These are phyloP conservation scores for Fusarium verrucosum DNA, from an alignment of 2,329 filamentous ascomycete genomes.

Conservation along the genomic window DNA sequence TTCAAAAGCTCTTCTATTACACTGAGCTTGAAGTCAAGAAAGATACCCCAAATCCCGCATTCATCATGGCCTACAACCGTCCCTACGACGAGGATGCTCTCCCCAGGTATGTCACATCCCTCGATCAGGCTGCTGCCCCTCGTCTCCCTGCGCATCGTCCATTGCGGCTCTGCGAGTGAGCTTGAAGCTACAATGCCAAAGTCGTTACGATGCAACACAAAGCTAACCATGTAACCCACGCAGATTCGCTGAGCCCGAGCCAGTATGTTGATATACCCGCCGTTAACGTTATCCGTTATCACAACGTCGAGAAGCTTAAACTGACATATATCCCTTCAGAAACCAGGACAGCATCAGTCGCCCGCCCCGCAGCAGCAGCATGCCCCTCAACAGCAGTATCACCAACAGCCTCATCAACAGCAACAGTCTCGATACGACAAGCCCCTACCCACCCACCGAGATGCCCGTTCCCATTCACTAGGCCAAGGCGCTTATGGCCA, in stretches of 20 bases:
- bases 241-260: slow-evolving; percentile 80
- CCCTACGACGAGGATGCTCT: slow-evolving; percentile 94
- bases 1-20: background rate
- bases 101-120: slow-evolving; percentile 69
- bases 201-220: slow-evolving; percentile 23
- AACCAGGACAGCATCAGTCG: slow-evolving; percentile 48
- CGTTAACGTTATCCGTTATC: background rate
- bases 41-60: background rate
- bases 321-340: slow-evolving; percentile 47
- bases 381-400: slow-evolving; percentile 6
- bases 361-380: slow-evolving; percentile 38
- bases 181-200: slow-evolving; percentile 5
- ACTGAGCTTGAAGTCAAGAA: background rate
- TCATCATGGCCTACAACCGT: slow-evolving; percentile 88
- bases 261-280: slow-evolving; percentile 56
- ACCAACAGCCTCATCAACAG: slow-evolving; percentile 38
- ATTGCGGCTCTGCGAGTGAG: slow-evolving; percentile 34
- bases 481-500: slow-evolving; percentile 52
- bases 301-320: slow-evolving; percentile 3
- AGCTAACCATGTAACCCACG: slow-evolving; percentile 40
- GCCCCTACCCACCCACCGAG: slow-evolving; percentile 52
- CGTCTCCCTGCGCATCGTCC: slow-evolving; percentile 31
- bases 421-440: slow-evolving; percentile 59
- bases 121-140: slow-evolving; percentile 21
- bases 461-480: slow-evolving; percentile 41